Conservation (phyloP, 495 filamentous ascomycete genomes). For the Penicillium egyptiacum region DNA sequence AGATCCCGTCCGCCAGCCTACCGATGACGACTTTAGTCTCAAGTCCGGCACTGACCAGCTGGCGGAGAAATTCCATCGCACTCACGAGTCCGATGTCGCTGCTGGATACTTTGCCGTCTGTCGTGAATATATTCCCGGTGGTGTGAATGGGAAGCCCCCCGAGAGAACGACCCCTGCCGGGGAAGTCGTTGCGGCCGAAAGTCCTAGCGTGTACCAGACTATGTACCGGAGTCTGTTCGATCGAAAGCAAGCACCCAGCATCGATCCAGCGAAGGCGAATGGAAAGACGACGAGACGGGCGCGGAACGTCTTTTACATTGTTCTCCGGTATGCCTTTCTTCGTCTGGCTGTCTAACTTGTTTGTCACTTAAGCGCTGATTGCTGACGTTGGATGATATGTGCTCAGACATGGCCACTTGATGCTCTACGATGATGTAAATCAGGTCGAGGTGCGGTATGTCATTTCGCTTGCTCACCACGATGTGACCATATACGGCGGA, state of each 20-base stretch:
- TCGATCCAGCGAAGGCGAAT: conserved; percentile 47
- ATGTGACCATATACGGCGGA: conserved; percentile 81
- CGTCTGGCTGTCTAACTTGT: background rate
- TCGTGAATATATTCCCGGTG: conserved; percentile 85
- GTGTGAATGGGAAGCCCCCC: conserved; percentile 85
- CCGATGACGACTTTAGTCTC: conserved; percentile 50
- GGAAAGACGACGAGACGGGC: conserved; percentile 68
- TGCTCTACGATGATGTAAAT: conserved; percentile 90
- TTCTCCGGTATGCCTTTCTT: conserved; percentile 63
- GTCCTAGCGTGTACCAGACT: conserved; percentile 91
- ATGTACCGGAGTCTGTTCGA: conserved; percentile 98
- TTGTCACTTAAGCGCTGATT: background rate
- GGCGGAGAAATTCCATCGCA: conserved; percentile 55
- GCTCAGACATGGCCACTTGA: conserved; percentile 84
- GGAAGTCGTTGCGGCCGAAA: conserved; percentile 66
- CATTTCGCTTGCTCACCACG: conserved; percentile 84
- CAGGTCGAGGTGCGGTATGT: conserved; percentile 95
- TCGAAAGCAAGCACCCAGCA: conserved; percentile 62
- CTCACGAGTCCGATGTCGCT: conserved; percentile 76
- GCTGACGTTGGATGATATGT: conserved; percentile 21
- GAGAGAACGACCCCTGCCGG: conserved; percentile 83
- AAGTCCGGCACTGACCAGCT: conserved; percentile 52
- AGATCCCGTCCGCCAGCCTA: conserved; percentile 30
- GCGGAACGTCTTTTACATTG: conserved; percentile 91
- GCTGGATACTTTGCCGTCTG: conserved; percentile 95